Evolutionary conservation across 495 filamentous ascomycete genomes (phyloP).

Genomic region (Tuber indicum): DNA sequence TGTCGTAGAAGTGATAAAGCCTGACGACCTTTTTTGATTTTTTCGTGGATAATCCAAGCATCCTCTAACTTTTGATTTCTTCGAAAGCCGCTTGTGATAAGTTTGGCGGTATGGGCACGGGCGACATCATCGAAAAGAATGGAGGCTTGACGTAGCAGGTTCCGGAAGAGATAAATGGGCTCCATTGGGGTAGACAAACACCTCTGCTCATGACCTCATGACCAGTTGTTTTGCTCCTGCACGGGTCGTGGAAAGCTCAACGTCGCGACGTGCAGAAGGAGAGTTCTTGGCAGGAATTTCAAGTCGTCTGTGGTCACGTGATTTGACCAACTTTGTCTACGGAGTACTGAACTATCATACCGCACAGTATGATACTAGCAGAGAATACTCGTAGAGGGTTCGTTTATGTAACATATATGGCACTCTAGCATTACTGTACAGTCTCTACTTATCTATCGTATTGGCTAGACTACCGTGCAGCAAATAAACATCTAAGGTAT

Average conservation of each 20-base stretch:
- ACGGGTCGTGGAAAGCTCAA: background rate
- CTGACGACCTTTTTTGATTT: conserved; percentile 42
- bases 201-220: background rate
- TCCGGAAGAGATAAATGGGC: conserved; percentile 61
- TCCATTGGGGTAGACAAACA: conserved; percentile 36
- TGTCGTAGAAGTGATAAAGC: conserved; percentile 47
- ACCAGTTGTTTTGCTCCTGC: background rate
- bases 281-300: background rate
- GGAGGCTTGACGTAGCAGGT: conserved; percentile 72
- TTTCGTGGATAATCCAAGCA: conserved; percentile 18
- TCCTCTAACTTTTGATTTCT: conserved; percentile 28
- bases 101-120: conserved; percentile 53
- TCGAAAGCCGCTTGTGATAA: conserved; percentile 55
- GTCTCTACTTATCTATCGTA: background rate
- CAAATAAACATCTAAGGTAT: too few species aligned
- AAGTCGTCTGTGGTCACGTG: background rate
- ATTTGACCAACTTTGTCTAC: background rate
- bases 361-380: too few species aligned
- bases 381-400: background rate
- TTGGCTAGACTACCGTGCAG: too few species aligned
- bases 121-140: conserved; percentile 74
- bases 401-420: background rate
- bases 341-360: too few species aligned
- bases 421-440: background rate
- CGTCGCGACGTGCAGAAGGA: background rate